Evolutionary conservation across 2,329 filamentous ascomycete species (phyloP).

Genomic region (Fusarium verrucosum): DNA sequence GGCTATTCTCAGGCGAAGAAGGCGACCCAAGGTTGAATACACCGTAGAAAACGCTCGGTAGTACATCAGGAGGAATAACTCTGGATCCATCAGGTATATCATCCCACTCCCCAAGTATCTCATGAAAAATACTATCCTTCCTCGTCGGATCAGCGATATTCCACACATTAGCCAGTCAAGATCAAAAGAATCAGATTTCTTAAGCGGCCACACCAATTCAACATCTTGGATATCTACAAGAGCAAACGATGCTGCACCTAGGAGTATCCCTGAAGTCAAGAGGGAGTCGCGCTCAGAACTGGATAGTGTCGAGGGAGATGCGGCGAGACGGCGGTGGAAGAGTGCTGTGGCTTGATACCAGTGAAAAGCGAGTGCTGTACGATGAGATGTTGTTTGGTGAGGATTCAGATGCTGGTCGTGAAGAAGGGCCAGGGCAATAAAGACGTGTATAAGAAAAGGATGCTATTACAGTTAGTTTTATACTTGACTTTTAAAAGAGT

Average conservation of each 20-base stretch:
- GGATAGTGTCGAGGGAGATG: conserved; percentile 41
- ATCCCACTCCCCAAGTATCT: conserved; percentile 30
- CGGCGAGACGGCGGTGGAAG: conserved; percentile 56
- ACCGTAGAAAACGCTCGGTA: conserved; percentile 48
- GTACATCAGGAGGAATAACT: conserved; percentile 23
- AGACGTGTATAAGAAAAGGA: conserved; percentile 63
- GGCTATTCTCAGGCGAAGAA: conserved; percentile 40
- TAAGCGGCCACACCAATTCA: conserved; percentile 66
- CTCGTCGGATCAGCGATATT: conserved; percentile 59
- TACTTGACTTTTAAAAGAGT: not conserved
- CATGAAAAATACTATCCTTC: conserved; percentile 58
- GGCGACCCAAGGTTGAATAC: conserved; percentile 42
- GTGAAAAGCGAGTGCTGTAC: conserved; percentile 54
- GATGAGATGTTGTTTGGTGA: conserved; percentile 35
- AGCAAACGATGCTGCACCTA: conserved; percentile 58
- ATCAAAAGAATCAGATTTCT: conserved; percentile 52
- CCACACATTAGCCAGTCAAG: conserved; percentile 68
- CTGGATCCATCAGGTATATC: conserved; percentile 12
- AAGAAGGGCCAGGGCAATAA: conserved; percentile 61
- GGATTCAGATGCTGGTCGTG: conserved; percentile 59
- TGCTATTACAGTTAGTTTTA: conserved; percentile 47
- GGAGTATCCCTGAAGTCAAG: conserved; percentile 58
- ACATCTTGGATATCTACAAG: conserved; percentile 54
- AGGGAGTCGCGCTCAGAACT: conserved; percentile 56
- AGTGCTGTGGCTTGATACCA: conserved; percentile 58